Conservation (phyloP, 805 yeast genomes). For the Babjeviella inositovora region DNA sequence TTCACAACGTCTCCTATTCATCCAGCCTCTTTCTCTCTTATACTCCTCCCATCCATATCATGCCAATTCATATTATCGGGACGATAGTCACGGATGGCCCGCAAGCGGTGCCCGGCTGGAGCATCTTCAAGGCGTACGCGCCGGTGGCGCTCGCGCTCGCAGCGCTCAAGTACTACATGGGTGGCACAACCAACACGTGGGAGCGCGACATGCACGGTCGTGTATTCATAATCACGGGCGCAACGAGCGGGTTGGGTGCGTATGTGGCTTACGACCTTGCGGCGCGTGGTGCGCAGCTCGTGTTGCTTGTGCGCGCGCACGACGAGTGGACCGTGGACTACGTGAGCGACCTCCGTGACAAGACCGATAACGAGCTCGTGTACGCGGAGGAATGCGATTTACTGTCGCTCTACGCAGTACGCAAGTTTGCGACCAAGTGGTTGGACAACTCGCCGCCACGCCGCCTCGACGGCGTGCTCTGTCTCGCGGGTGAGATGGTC, state of each 20-base stretch:
- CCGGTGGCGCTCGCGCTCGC: constrained; percentile 34
- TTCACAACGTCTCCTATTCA: no score
- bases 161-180: constrained; percentile 53
- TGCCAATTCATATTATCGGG: constrained; percentile 82
- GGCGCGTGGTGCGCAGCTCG: constrained; percentile 68
- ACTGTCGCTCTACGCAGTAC: constrained; percentile 50
- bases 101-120: constrained; percentile 61
- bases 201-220: constrained; percentile 85
- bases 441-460: constrained; percentile 83
- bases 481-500: constrained; percentile 72
- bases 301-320: constrained; percentile 49
- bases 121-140: constrained; percentile 32
- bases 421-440: constrained; percentile 92
- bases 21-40: no score
- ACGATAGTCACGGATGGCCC: constrained; percentile 59
- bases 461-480: constrained; percentile 76
- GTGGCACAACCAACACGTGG: constrained; percentile 80
- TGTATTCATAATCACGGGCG: constrained; percentile 80
- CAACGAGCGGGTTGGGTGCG: constrained; percentile 84
- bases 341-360: constrained; percentile 59
- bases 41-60: no score
- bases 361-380: constrained; percentile 54
- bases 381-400: constrained; percentile 89
- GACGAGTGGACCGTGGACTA: constrained; percentile 64
- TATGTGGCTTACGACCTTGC: constrained; percentile 65